Base-by-base conservation (phyloP, 345 rosid genomes). In the Triadica sebifera region DNA sequence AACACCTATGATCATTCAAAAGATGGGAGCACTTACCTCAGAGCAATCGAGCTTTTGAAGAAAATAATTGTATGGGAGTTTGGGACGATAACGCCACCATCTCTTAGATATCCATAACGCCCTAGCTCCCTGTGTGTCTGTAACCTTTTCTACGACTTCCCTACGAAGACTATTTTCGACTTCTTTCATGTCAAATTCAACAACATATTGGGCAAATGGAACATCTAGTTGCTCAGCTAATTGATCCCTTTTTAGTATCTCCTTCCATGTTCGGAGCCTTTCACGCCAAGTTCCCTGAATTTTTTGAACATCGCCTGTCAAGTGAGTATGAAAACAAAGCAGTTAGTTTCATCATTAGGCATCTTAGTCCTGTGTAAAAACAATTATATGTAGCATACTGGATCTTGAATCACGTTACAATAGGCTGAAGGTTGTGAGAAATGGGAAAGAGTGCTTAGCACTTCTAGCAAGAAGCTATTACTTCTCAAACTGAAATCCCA, bases 21-120 rank as follows among this genome's bases (percentile, higher is more conserved):
- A 47, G 51, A 53, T 6, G 67, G 52, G 66, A 34, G 47, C 6
- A 61, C 71, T 73, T 83, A 89, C 98, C 92, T 94, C 98, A 29
- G 96, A 94, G 66, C 81, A 77, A 79, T 94, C 98, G 73, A 94
- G 94, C 80, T 92, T 94, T 68, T 94, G 91, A 69, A 94, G 97
- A 83, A 94, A 90, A 83, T 90, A 94, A 58, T 93, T 90, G 69
- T 94, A 94, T 39, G 97, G 96, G 79, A 94, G 87, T 79, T 85
- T 90, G 61, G 98, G 98, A 78, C 94, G 97, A 79, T 94, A 94
- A 49, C 85, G 88, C 98, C 98, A 94, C 98, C 98, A 94, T 85
- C 98, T 88, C 84, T 94, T 94, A 46, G 98, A 86, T 83, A 94
- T 94, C 98, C 98, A 94, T 39, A 89, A 87, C 70, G 93, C 97